Evolutionary conservation across 805 yeast genomes (phyloP).

Genomic region (Pichia manshurica): DNA sequence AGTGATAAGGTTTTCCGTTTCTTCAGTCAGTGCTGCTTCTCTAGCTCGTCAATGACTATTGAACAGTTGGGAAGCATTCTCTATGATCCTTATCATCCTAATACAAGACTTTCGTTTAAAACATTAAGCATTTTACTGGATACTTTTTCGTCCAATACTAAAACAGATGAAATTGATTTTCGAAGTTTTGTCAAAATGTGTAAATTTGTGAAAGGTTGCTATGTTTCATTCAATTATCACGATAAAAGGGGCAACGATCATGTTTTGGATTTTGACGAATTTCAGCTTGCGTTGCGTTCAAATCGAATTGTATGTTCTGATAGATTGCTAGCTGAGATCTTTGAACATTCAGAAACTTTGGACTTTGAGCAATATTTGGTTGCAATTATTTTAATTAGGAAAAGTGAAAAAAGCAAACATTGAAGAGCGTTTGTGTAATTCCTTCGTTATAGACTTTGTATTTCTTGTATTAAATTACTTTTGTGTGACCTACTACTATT

Average conservation of each 20-base stretch:
- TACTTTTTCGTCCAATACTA: conserved; percentile 17
- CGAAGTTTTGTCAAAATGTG: conserved; percentile 26
- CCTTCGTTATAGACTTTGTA: too few species aligned
- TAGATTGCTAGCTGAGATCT: conserved; percentile 18
- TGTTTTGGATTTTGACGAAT: conserved; percentile 25
- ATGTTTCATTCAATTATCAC: conserved; percentile 26
- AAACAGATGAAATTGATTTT: conserved; percentile 20
- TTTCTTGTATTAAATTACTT: too few species aligned
- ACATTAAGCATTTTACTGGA: conserved; percentile 18
- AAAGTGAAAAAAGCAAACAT: conserved; percentile 12
- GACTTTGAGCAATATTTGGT: conserved; percentile 25
- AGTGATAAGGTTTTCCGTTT: conserved; percentile 16
- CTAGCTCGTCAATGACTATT: conserved; percentile 14
- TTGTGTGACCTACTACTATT: too few species aligned
- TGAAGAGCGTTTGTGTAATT: not conserved
- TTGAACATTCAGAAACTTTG: conserved; percentile 18
- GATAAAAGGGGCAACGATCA: conserved; percentile 23
- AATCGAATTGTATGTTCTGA: conserved; percentile 24
- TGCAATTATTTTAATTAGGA: conserved; percentile 26
- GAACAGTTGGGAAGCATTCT: conserved; percentile 17
- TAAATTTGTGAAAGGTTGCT: conserved; percentile 29
- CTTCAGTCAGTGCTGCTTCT: conserved; percentile 16
- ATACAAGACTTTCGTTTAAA: conserved; percentile 16
- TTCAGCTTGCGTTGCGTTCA: conserved; percentile 22
- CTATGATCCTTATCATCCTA: conserved; percentile 22